Percentiles rank a stretch among this genome's conserved stretches.
Evolutionary conservation across 306 rosid species (phyloP).

Genomic region (Lathyrus aphaca): DNA sequence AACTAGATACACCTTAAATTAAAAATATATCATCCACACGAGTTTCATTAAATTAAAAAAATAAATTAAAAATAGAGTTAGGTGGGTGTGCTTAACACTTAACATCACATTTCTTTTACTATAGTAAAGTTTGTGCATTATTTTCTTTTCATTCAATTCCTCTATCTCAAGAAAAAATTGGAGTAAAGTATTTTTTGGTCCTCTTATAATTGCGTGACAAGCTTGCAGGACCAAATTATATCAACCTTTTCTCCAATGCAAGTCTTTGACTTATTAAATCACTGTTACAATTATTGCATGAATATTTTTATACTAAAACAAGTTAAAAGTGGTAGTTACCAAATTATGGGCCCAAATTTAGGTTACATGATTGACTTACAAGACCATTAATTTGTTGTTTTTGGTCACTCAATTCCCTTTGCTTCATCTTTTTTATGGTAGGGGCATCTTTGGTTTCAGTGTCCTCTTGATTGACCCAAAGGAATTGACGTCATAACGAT

Average conservation of each 20-base stretch:
- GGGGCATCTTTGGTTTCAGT: conserved; percentile 65
- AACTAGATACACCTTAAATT: too few relatives aligned
- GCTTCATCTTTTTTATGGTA: conserved; percentile 36
- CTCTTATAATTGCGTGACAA: conserved; percentile 12
- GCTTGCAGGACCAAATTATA: neutral
- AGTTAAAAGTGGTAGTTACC: conserved; percentile 42
- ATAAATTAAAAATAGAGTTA: too few relatives aligned
- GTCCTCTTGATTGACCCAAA: conserved; percentile 59
- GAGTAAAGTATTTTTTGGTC: neutral
- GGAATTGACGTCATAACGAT: conserved; percentile 49
- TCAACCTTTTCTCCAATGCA: conserved; percentile 20
- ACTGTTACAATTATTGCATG: conserved; percentile 37
- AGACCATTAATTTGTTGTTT: conserved; percentile 23
- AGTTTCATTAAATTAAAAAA: too few relatives aligned
- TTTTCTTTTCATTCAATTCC: neutral
- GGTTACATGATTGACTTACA: conserved; percentile 32
- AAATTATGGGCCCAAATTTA: conserved; percentile 41
- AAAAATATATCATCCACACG: too few relatives aligned
- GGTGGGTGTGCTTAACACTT: too few relatives aligned
- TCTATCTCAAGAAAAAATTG: neutral
- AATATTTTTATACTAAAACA: conserved; percentile 11
- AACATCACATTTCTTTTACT: too few relatives aligned
- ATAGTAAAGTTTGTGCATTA: neutral
- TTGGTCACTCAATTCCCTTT: neutral
- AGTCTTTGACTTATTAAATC: conserved; percentile 30